Percentiles rank a stretch among this genome's conserved stretches.
Evolutionary conservation across 257 asterid genomes (phyloP).

Genomic region (Scutellaria minor): DNA sequence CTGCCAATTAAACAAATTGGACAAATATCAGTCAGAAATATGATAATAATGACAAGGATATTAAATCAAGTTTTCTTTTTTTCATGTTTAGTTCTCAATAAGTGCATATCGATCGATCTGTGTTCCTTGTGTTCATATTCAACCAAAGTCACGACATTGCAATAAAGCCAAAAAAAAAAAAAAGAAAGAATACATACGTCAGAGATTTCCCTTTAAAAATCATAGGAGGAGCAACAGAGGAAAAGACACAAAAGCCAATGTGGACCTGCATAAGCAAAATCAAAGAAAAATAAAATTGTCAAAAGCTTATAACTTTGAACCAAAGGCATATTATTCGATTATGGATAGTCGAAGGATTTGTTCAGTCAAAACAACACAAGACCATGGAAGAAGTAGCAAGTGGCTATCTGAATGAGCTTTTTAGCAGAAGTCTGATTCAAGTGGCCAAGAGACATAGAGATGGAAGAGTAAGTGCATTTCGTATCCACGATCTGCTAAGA

Average conservation of each 20-base stretch:
- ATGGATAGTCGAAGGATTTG: too few species aligned
- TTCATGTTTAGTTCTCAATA: neutral
- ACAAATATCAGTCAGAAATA: neutral
- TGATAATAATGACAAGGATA: neutral
- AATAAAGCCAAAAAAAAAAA: neutral
- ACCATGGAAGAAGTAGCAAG: too few species aligned
- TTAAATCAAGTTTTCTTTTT: neutral
- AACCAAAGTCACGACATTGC: too few species aligned
- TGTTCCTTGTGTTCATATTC: constrained; percentile 8
- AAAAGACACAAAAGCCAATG: constrained; percentile 73
- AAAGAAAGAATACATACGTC: constrained; percentile 58
- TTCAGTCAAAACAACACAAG: too few species aligned
- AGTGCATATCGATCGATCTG: neutral
- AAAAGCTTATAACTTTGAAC: constrained; percentile 17
- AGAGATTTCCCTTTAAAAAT: constrained; percentile 82
- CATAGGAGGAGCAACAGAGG: constrained; percentile 88
- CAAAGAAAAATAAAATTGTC: constrained; percentile 11
- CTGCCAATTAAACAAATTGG: constrained; percentile 51
- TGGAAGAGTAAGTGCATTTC: too few species aligned
- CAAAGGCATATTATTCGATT: too few species aligned
- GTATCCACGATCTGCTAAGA: constrained; percentile 35
- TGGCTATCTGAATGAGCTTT: too few species aligned
- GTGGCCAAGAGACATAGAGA: too few species aligned
- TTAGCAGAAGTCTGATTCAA: too few species aligned
- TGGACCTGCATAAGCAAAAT: constrained; percentile 56